Conservation (phyloP, 495 filamentous ascomycete species). For the Daldinia childiae region DNA sequence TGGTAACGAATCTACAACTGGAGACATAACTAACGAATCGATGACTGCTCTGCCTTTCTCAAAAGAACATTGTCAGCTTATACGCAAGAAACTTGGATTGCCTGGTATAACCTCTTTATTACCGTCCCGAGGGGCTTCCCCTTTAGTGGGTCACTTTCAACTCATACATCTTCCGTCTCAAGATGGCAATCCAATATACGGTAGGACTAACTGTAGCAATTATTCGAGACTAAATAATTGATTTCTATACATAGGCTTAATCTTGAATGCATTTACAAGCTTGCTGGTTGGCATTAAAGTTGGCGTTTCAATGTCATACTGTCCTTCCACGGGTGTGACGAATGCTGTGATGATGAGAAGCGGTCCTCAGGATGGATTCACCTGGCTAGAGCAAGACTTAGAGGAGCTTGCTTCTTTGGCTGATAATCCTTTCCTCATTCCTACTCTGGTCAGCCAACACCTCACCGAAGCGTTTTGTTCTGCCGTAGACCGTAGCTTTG, state of each 20-base stretch:
- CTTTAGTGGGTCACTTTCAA: conserved; percentile 14
- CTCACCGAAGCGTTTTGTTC: conserved; percentile 18
- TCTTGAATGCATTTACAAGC: conserved; percentile 20
- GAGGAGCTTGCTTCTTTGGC: conserved; percentile 7
- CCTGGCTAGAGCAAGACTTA: conserved; percentile 20
- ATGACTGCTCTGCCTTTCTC: conserved; percentile 14
- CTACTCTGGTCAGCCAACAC: conserved; percentile 16
- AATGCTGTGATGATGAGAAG: conserved; percentile 12
- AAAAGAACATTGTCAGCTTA: not conserved
- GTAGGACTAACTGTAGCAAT: not conserved
- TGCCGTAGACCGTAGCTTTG: conserved; percentile 11
- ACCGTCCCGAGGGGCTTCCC: not conserved
- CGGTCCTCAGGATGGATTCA: conserved; percentile 7
- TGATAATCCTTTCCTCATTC: conserved; percentile 23
- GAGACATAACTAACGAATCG: not conserved
- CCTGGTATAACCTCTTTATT: not conserved
- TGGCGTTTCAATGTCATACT: conserved; percentile 14
- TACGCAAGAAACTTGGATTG: not conserved
- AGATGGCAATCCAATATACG: not conserved
- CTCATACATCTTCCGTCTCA: not conserved
- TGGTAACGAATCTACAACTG: not conserved
- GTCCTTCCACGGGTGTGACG: conserved; percentile 13
- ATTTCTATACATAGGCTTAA: not conserved
- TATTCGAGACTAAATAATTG: not conserved
- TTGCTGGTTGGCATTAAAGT: conserved; percentile 17